These are phyloP conservation scores for Citrus maxima DNA, from an alignment of 345 rosid species.

Conservation along the genomic window DNA sequence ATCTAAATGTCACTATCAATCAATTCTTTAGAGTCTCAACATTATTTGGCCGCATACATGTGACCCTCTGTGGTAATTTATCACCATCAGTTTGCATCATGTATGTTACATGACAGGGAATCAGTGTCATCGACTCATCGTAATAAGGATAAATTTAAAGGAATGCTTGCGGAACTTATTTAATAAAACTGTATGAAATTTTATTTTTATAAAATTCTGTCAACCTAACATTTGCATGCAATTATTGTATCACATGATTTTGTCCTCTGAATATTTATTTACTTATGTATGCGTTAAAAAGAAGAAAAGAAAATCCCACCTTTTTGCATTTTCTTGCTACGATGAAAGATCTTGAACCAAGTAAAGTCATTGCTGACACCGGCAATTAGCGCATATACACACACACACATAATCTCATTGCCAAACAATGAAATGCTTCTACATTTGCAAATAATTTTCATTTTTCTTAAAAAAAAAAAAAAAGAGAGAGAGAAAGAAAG, in stretches of 20 bases:
- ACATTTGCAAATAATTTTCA: no score
- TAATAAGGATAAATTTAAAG: no score
- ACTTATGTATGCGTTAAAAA: background rate
- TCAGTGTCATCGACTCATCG: background rate
- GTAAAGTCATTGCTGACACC: background rate
- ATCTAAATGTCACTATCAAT: background rate
- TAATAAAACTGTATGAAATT: no score
- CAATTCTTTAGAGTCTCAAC: background rate
- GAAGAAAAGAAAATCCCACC: background rate
- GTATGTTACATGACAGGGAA: background rate
- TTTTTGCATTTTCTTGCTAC: background rate
- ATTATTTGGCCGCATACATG: background rate
- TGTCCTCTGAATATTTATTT: background rate
- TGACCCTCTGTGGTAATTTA: background rate
- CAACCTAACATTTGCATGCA: background rate
- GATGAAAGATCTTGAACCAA: background rate
- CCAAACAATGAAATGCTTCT: background rate
- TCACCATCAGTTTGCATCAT: background rate
- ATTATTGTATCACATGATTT: slow-evolving; percentile 5
- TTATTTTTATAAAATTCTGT: no score
- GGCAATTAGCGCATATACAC: no score
- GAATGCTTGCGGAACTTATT: background rate
- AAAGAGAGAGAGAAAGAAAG: no score
- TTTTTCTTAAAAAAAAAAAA: no score
- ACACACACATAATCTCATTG: no score